phyloP scores from a whole-genome alignment of 176 grass and related monocot genomes.

The Avena eriantha region DNA sequence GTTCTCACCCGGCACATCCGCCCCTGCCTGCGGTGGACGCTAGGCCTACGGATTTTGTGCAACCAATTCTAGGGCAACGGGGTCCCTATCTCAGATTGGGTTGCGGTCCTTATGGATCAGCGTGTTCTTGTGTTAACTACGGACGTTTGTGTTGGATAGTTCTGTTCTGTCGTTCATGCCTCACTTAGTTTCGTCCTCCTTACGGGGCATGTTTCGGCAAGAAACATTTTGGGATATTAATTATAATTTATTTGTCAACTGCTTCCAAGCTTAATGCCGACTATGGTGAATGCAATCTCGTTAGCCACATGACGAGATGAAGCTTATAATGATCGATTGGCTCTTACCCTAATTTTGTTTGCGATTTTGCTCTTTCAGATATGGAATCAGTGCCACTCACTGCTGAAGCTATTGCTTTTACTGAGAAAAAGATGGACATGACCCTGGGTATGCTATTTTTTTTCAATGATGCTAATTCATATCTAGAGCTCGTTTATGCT shows the following conservation, averaged over 20 bases:
- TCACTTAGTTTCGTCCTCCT: not conserved
- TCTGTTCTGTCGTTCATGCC: not conserved
- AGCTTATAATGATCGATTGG: not conserved
- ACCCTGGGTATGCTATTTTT: conserved; percentile 68
- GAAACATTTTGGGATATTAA: not conserved
- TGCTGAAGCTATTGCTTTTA: conserved; percentile 78
- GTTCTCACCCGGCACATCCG: not conserved
- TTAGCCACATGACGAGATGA: not conserved
- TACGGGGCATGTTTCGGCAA: not conserved
- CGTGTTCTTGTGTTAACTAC: not conserved
- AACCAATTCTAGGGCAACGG: not conserved
- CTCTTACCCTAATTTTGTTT: conserved; percentile 10
- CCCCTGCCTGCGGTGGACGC: not conserved
- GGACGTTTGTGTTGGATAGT: not conserved
- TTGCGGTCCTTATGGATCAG: not conserved
- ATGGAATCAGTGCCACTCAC: conserved; percentile 75
- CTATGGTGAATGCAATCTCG: not conserved
- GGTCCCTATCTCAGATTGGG: not conserved
- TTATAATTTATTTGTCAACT: not conserved
- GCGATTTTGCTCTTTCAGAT: conserved; percentile 27
- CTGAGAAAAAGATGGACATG: conserved; percentile 99
- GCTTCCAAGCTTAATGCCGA: not conserved
- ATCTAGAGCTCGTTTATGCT: not conserved
- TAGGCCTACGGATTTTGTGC: not conserved
- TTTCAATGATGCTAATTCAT: not conserved